Evolutionary conservation across 176 grass and related monocot species (phyloP), one percentile per base, ranked within the genome.

Genomic region (Typha latifolia): DNA sequence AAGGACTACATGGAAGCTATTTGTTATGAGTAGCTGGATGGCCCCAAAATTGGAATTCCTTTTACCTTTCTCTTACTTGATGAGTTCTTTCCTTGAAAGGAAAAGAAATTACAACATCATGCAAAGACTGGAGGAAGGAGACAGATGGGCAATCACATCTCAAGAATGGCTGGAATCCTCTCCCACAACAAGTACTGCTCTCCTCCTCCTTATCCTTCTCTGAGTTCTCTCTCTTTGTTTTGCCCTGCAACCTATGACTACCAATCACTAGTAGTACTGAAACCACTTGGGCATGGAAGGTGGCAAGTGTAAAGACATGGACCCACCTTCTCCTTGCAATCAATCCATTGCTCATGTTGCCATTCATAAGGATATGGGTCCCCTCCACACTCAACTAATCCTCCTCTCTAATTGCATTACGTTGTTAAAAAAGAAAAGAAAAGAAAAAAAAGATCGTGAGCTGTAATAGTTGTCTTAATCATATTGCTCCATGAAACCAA

Each of bases 131-230:
- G 32, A 9, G 18, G 32, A 16, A 34, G 29, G 16, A 59, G 32
- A 29, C 53, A 29, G 68, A 22, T 72, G 70, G 43, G 5, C 14
- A 62, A 57, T 72, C 59, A 50, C 70, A 63, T 72, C 70, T 27
- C 13, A 3, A 47, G 24, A 57, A 70, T 11, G 68, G 56, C 34
- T 49, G 59, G 57, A 62, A 62, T 67, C 64, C 22, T 10, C 14
- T n/a, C 53, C 69, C 52, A 61, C 26, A 22, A 47, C 29, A 48
- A 47, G 2, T 64, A 4, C 31, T 13, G 19, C 10, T 12, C 12
- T 62, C 47, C 27, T 72, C 31, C 69, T 53, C 31, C 4, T 12
- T 23, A 52, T 26, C 31, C 23, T 26, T 19, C 9, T 29, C 49
- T 51, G 27, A 29, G 27, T 47, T 69, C 49, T 67, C 16, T 18